Evolutionary conservation across 139 green algal species (phyloP).

Genomic region (Closterium sp.): DNA sequence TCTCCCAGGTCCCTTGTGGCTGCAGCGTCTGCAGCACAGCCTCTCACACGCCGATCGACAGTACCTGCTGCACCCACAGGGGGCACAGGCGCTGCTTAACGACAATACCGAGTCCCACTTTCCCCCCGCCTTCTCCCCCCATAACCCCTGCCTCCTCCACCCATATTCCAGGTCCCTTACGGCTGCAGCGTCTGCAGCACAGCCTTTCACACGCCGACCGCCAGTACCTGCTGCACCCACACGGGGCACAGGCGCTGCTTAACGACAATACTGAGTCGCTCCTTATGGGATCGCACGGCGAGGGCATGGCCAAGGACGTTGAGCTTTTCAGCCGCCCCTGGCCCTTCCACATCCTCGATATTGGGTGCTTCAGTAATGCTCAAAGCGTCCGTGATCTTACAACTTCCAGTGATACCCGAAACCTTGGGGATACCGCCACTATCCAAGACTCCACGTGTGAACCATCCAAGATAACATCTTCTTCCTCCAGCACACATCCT

Average conservation of each 20-base stretch:
- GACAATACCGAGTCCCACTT: conserved; percentile 23
- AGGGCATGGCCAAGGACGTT: conserved; percentile 31
- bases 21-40: not conserved
- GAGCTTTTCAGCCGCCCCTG: conserved; percentile 28
- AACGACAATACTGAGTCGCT: conserved; percentile 27
- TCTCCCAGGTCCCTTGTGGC: not conserved
- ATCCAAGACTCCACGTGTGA: no score
- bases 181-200: conserved; percentile 2
- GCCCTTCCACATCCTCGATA: conserved; percentile 6
- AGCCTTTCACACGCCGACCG: conserved; percentile 18
- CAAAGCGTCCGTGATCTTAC: no score
- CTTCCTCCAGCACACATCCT: not conserved
- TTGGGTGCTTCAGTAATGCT: no score
- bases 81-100: conserved; percentile 13
- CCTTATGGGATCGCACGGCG: not conserved
- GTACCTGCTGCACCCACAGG: conserved; percentile 1
- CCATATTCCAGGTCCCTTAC: not conserved
- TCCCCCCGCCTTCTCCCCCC: no score
- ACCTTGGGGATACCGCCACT: no score
- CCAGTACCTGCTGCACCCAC: conserved; percentile 2
- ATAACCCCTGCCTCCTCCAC: no score
- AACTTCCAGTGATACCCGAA: no score
- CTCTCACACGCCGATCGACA: no score
- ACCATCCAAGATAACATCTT: not conserved
- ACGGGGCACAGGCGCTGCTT: conserved; percentile 10